phyloP scores from a whole-genome alignment of 2,329 filamentous ascomycete species.

The Trichoderma gracile region DNA sequence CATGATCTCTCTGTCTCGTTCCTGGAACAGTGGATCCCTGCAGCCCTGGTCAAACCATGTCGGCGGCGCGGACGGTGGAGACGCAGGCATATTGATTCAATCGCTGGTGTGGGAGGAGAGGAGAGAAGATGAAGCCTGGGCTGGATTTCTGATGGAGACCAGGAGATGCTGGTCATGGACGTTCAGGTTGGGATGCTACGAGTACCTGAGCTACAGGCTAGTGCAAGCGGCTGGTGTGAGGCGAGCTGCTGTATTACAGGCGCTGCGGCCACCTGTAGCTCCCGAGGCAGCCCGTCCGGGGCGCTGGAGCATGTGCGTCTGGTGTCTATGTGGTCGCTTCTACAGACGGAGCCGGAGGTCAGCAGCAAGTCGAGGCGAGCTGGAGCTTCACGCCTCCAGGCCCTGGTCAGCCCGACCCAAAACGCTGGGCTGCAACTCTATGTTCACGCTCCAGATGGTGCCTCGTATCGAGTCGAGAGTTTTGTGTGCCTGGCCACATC shows the following conservation, averaged over 20 bases:
- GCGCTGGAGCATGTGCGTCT: too few relatives aligned
- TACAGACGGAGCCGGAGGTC: too few relatives aligned
- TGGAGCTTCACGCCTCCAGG: too few relatives aligned
- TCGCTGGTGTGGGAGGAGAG: neutral
- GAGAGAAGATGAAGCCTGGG: too few relatives aligned
- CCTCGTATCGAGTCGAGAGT: neutral
- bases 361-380: too few relatives aligned
- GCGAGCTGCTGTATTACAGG: neutral
- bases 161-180: too few relatives aligned
- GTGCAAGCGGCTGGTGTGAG: too few relatives aligned
- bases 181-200: too few relatives aligned
- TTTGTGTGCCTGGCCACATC: neutral
- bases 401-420: slow-evolving; percentile 7
- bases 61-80: slow-evolving; percentile 3
- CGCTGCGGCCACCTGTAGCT: neutral
- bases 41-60: slow-evolving; percentile 6
- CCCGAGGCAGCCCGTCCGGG: too few relatives aligned
- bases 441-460: slow-evolving; percentile 4
- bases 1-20: slow-evolving; percentile 17
- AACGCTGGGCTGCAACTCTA: slow-evolving; percentile 22
- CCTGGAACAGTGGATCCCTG: slow-evolving; percentile 26
- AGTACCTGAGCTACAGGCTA: too few relatives aligned
- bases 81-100: neutral
- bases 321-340: too few relatives aligned
- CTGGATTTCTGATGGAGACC: too few relatives aligned